Evolutionary conservation across 1,284 basidiomycete genomes (phyloP).

Genomic region (Puccinia polysora): DNA sequence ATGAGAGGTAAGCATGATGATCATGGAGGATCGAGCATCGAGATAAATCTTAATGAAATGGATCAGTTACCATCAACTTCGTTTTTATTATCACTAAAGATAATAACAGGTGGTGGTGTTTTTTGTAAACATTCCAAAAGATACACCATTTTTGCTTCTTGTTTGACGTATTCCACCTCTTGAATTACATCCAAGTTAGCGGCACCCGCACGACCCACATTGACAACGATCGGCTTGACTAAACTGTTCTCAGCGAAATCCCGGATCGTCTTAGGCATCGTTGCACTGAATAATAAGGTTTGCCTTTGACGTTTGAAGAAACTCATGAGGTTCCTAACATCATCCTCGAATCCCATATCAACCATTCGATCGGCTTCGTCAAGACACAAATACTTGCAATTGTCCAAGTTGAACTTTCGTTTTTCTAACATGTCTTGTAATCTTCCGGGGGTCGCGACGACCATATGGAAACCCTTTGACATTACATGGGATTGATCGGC

Average conservation of each 20-base stretch:
- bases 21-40: no score
- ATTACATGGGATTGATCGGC: slow-evolving; percentile 86
- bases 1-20: not conserved
- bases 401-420: slow-evolving; percentile 80
- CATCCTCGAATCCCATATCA: slow-evolving; percentile 97
- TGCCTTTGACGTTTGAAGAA: slow-evolving; percentile 97
- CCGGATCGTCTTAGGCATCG: slow-evolving; percentile 98
- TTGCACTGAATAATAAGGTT: slow-evolving; percentile 93
- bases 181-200: slow-evolving; percentile 95
- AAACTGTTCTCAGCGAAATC: slow-evolving; percentile 96
- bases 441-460: slow-evolving; percentile 68
- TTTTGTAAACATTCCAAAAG: slow-evolving; percentile 95
- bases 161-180: slow-evolving; percentile 97
- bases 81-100: slow-evolving; percentile 99
- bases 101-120: slow-evolving; percentile 94
- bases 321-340: slow-evolving; percentile 96
- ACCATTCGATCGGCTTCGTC: slow-evolving; percentile 99
- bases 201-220: slow-evolving; percentile 95
- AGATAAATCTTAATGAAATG: no score
- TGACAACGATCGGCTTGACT: slow-evolving; percentile 86
- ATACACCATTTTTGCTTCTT: slow-evolving; percentile 99
- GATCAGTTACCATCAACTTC: slow-evolving; percentile 79
- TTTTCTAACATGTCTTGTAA: slow-evolving; percentile 68
- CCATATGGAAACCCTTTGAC: slow-evolving; percentile 85
- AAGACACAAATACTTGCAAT: slow-evolving; percentile 78